Percentiles rank a stretch among this genome's conserved stretches.
Conservation (phyloP, 176 grass and related monocot species). For the Triticum dicoccoides region DNA sequence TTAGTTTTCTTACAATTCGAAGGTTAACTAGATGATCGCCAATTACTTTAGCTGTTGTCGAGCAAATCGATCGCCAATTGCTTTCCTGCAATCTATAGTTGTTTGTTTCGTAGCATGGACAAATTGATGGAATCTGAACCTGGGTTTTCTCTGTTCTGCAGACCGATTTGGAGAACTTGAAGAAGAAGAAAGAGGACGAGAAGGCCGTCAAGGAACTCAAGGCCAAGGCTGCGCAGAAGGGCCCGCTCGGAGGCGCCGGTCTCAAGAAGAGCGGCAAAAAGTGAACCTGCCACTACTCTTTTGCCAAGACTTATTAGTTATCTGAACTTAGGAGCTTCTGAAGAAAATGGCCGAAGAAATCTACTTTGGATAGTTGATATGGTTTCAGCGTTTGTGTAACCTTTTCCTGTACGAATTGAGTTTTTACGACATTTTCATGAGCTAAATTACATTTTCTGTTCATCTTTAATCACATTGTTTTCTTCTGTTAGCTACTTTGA, state of each 20-base stretch:
- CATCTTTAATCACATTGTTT: not conserved
- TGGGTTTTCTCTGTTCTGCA: not conserved
- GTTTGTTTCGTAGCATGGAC: too few relatives aligned
- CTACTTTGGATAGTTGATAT: not conserved
- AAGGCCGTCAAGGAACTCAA: slow-evolving; percentile 61
- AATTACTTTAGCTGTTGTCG: not conserved
- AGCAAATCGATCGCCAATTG: not conserved
- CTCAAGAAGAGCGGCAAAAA: slow-evolving; percentile 56
- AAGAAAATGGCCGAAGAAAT: not conserved
- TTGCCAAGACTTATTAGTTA: not conserved
- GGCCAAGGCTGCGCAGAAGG: slow-evolving; percentile 38
- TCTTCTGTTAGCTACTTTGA: not conserved
- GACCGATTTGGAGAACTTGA: slow-evolving; percentile 34
- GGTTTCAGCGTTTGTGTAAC: not conserved
- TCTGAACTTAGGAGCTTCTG: not conserved
- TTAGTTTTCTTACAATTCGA: not conserved
- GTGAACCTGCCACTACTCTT: not conserved
- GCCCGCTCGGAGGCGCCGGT: slow-evolving; percentile 29
- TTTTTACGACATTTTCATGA: not conserved
- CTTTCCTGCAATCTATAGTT: too few relatives aligned
- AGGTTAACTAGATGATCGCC: too few relatives aligned
- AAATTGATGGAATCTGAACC: not conserved
- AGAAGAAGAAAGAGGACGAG: slow-evolving; percentile 54
- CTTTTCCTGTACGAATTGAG: not conserved
- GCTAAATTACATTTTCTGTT: not conserved